Percentiles rank a stretch among this genome's conserved stretches.
Evolutionary conservation across 306 rosid genomes (phyloP).

Genomic region (Dryas octopetala): DNA sequence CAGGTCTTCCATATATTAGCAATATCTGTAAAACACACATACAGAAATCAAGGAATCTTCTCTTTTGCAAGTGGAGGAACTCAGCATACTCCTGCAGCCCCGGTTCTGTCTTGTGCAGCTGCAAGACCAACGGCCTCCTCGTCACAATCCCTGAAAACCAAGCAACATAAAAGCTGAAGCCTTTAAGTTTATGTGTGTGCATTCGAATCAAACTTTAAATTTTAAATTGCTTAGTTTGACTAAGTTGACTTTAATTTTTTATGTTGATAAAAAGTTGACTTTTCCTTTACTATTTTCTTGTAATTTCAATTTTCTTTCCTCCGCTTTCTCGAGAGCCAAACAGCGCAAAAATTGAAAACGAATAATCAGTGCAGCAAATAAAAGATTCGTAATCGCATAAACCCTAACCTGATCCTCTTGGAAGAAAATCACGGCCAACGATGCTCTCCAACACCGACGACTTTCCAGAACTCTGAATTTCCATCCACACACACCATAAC

Average conservation of each 20-base stretch:
- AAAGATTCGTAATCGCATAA: background rate
- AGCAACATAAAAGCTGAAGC: conserved; percentile 3
- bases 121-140: conserved; percentile 91
- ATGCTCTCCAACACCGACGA: conserved; percentile 80
- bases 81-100: conserved; percentile 71
- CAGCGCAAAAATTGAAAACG: background rate
- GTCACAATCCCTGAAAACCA: conserved; percentile 80
- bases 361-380: background rate
- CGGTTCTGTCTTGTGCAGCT: conserved; percentile 57
- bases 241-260: background rate
- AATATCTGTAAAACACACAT: conserved; percentile 28
- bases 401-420: conserved; percentile 73
- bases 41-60: conserved; percentile 66
- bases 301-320: background rate
- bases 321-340: conserved; percentile 24
- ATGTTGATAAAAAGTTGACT: background rate
- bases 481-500: conserved; percentile 9
- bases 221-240: conserved; percentile 16
- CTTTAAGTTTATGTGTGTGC: background rate
- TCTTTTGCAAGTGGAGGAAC: conserved; percentile 72
- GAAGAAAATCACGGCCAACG: conserved; percentile 91
- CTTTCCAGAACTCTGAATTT: conserved; percentile 77
- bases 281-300: background rate
- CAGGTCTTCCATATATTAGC: background rate
- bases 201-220: background rate